Evolutionary conservation across 2,329 filamentous ascomycete species (phyloP).

Genomic region (Fusarium sp.): DNA sequence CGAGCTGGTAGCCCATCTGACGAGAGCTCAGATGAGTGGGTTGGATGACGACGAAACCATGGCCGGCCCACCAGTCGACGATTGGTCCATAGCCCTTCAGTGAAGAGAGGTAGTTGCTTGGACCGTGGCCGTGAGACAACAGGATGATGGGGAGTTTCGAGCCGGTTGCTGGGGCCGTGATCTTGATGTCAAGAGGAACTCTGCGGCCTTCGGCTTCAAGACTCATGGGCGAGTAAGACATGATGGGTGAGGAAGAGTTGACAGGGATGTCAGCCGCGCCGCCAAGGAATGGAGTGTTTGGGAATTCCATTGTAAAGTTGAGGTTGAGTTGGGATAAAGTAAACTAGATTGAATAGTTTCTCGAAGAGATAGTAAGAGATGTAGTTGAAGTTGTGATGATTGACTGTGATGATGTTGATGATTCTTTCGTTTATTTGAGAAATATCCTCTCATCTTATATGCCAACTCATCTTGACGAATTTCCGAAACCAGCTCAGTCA

Average conservation of each 20-base stretch:
- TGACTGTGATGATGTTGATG: not conserved
- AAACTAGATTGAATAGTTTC: no score
- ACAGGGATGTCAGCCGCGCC: constrained; percentile 40
- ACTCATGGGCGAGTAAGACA: constrained; percentile 42
- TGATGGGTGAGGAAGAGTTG: constrained; percentile 28
- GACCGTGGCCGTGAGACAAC: constrained; percentile 45
- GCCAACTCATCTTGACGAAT: fast-evolving
- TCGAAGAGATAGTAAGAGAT: no score
- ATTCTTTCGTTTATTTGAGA: no score
- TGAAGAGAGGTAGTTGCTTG: constrained; percentile 43
- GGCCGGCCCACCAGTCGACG: constrained; percentile 43
- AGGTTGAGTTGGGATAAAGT: no score
- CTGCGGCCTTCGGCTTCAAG: constrained; percentile 27
- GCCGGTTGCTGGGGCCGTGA: constrained; percentile 32
- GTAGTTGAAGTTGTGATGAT: not conserved
- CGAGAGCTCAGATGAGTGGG: constrained; percentile 45
- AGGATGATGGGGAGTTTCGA: constrained; percentile 41
- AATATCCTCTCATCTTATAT: no score
- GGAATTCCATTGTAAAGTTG: constrained; percentile 34
- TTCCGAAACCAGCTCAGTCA: not conserved
- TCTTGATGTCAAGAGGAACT: constrained; percentile 42
- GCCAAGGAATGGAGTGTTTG: constrained; percentile 38
- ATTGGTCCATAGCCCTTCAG: constrained; percentile 43
- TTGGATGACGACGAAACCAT: constrained; percentile 47
- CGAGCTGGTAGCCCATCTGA: constrained; percentile 8